Base-by-base conservation (phyloP, 2,329 filamentous ascomycete genomes). In the Exserohilum turcica region DNA sequence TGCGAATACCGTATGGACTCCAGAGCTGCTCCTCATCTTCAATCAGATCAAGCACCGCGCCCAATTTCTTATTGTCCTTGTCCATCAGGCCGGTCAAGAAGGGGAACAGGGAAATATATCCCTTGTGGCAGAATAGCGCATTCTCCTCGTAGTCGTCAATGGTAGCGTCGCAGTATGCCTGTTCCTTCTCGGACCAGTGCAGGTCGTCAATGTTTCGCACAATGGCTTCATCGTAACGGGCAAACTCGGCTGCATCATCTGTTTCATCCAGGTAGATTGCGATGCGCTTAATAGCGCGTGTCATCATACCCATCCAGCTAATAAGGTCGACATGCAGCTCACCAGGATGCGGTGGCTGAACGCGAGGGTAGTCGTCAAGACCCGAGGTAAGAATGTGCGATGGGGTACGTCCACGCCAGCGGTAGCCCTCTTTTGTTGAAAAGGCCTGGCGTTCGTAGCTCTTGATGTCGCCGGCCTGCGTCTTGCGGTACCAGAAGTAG, bases 271-370 rank as follows among this genome's bases (percentile, higher is more conserved):
- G 82, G 21, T 86, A 84, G 39, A 84, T 79, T 1, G 92, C 91
- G 64, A 97, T 90, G 63, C 88, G 90, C 65, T 86, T 83, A 48
- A 99, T 84, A n/a, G 89, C 88, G 60, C 88, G 86, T 35, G 90
- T 88, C 91, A 97, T 96, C 79, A 97, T 85, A n/a, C 93, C 94
- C 77, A 99, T 89, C 94, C 94, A 99, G 46, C 90, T 90, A 74
- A 99, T 89, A 48, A 97, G 82, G 75, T 99, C 94, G 27, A 95
- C 87, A 73, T 99, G 93, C 43, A 99, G 83, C 84, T 99, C 94
- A 67, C 91, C 93, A 0, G 94, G 93, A 73, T 97, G 92, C 21
- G 94, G 94, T 12, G 94, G 92, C 74, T 96, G 91, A 7, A 94
- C 84, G 43, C 94, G 90, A 43, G 94, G 94, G 71, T 97, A 99